These are phyloP conservation scores for Lanzia echinophila DNA, from an alignment of 2,329 filamentous ascomycete species.

Conservation along the genomic window DNA sequence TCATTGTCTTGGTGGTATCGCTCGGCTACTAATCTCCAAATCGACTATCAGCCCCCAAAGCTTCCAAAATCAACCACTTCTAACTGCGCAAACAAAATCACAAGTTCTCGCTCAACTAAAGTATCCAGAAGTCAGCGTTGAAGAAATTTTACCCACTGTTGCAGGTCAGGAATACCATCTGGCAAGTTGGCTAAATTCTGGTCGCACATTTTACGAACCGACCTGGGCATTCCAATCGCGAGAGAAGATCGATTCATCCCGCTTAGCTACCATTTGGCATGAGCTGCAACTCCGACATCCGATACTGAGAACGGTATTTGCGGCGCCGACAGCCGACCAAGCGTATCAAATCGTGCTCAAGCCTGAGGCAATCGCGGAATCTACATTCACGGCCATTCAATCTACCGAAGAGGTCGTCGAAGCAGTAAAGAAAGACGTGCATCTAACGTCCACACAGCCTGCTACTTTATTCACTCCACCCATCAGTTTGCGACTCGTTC, in stretches of 20 bases:
- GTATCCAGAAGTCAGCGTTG: neutral
- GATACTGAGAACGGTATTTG: neutral
- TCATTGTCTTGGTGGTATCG: neutral
- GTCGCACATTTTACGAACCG: slow-evolving; percentile 2
- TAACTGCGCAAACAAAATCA: neutral
- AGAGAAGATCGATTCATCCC: neutral
- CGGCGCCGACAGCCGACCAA: neutral
- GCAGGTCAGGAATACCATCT: slow-evolving; percentile 5
- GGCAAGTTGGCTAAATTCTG: neutral
- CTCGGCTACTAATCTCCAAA: neutral
- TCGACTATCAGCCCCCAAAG: neutral
- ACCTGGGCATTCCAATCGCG: slow-evolving; percentile 1
- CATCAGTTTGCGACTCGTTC: neutral
- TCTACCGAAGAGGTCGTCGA: neutral
- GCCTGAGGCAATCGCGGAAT: neutral
- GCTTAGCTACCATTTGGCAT: neutral
- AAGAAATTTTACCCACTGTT: neutral
- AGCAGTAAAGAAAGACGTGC: neutral
- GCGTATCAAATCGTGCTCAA: neutral
- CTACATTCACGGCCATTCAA: neutral
- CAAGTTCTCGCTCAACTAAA: neutral
- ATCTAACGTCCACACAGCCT: neutral
- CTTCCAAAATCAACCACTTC: neutral
- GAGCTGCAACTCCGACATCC: neutral
- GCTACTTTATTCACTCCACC: neutral